Conservation (phyloP, 306 rosid species). For the Purshia tridentata region DNA sequence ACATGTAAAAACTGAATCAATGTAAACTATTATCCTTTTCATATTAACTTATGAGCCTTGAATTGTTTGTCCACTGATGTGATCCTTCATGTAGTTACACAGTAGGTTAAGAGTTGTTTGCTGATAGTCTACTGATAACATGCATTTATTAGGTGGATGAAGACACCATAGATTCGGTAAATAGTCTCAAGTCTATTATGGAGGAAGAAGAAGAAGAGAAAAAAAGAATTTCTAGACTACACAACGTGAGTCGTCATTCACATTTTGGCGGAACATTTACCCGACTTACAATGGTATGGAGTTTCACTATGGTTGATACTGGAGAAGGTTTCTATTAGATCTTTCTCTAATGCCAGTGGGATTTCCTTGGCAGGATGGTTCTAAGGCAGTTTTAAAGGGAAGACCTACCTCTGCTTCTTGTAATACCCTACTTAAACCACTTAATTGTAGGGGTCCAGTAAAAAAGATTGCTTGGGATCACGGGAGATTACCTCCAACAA, state of each 20-base stretch:
- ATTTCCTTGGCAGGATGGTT: slow-evolving; percentile 75
- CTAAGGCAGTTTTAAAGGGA: slow-evolving; percentile 79
- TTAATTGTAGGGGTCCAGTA: slow-evolving; percentile 53
- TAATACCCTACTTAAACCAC: slow-evolving; percentile 53
- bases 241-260: slow-evolving; percentile 57
- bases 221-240: slow-evolving; percentile 44
- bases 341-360: slow-evolving; percentile 25
- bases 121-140: slow-evolving; percentile 14
- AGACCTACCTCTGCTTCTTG: slow-evolving; percentile 59
- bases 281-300: slow-evolving; percentile 64
- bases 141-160: slow-evolving; percentile 47
- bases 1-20: neutral
- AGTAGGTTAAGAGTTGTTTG: slow-evolving; percentile 19
- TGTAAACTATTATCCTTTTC: neutral
- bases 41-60: neutral
- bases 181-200: slow-evolving; percentile 70
- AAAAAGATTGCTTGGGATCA: slow-evolving; percentile 90
- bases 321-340: slow-evolving; percentile 11
- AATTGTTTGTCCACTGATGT: slow-evolving; percentile 8
- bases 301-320: slow-evolving; percentile 26
- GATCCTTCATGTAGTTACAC: slow-evolving; percentile 16
- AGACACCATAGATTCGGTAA: slow-evolving; percentile 47
- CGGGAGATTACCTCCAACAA: slow-evolving; percentile 62
- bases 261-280: slow-evolving; percentile 88
- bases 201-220: slow-evolving; percentile 80